Percentiles rank a stretch among this genome's conserved stretches.
These are phyloP conservation scores for Backusella circina DNA, from an alignment of 192 early-diverging fungal species.

Conservation along the genomic window DNA sequence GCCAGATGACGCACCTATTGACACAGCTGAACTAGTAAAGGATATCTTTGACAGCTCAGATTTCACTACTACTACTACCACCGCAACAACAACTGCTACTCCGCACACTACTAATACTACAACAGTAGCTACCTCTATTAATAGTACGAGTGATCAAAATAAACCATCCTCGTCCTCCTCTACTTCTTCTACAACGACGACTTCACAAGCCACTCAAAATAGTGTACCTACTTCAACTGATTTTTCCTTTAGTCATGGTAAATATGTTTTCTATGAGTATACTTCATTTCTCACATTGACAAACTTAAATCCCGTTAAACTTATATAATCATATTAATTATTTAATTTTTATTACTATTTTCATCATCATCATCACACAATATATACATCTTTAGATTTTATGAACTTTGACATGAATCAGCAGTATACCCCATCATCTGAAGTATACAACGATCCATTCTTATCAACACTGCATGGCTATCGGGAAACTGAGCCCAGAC, in stretches of 20 bases:
- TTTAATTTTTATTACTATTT: not conserved
- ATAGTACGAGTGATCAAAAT: not conserved
- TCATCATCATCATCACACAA: not conserved
- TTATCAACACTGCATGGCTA: not conserved
- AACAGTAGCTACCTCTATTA: not conserved
- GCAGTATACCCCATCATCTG: conserved; percentile 2
- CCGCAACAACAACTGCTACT: not conserved
- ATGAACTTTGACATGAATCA: not conserved
- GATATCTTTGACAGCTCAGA: conserved; percentile 5
- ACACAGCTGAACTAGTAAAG: conserved; percentile 1
- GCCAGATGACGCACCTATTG: conserved; percentile 7
- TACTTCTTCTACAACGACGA: not conserved
- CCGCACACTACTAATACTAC: not conserved
- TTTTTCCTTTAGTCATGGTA: conserved; percentile 4
- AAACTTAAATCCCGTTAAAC: not conserved
- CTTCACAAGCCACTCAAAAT: not conserved
- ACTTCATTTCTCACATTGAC: not conserved
- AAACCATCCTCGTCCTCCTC: not conserved
- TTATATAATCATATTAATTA: not conserved
- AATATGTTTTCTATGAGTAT: not conserved
- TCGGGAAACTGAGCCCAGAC: not conserved
- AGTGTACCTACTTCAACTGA: not conserved
- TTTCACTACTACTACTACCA: not conserved
- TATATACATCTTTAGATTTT: not conserved
- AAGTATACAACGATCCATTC: conserved; percentile 2